Conservation (phyloP, 78 protist species). For the Polysphondylium violaceum region DNA sequence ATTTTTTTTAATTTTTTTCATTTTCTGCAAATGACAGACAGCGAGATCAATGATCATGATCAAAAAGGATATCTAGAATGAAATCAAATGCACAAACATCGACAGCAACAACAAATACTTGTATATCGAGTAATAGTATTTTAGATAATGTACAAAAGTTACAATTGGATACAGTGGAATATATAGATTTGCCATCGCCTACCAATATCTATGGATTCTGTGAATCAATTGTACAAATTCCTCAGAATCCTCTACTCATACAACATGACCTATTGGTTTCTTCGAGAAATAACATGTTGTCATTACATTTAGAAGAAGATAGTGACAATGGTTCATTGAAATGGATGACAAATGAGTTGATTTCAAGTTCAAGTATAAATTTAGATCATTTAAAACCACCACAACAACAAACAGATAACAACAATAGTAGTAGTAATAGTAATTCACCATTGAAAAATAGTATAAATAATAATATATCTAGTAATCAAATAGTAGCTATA, state of each 20-base stretch:
- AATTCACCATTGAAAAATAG: constrained; percentile 7
- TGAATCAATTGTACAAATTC: neutral
- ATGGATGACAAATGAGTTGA: constrained; percentile 55
- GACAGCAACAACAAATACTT: neutral
- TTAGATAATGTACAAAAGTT: constrained; percentile 2
- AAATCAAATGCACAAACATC: neutral
- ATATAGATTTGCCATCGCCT: constrained; percentile 58
- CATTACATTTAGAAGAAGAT: constrained; percentile 28
- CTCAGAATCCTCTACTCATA: constrained; percentile 7
- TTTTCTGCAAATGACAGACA: neutral
- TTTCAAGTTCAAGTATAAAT: constrained; percentile 4
- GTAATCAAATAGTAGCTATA: neutral
- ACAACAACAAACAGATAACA: constrained; percentile 1
- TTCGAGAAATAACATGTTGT: constrained; percentile 10
- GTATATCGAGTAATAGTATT: neutral
- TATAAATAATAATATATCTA: neutral
- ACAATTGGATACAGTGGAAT: constrained; percentile 42
- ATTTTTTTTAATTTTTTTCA: too few relatives aligned
- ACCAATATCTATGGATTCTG: constrained; percentile 66
- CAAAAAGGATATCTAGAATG: neutral
- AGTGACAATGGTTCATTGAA: constrained; percentile 16
- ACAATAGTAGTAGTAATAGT: neutral
- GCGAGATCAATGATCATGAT: too few relatives aligned
- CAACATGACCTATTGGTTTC: constrained; percentile 22
- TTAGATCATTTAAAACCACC: neutral